Conservation (phyloP, 768 basidiomycete species). For the Boletus eberwhitei region DNA sequence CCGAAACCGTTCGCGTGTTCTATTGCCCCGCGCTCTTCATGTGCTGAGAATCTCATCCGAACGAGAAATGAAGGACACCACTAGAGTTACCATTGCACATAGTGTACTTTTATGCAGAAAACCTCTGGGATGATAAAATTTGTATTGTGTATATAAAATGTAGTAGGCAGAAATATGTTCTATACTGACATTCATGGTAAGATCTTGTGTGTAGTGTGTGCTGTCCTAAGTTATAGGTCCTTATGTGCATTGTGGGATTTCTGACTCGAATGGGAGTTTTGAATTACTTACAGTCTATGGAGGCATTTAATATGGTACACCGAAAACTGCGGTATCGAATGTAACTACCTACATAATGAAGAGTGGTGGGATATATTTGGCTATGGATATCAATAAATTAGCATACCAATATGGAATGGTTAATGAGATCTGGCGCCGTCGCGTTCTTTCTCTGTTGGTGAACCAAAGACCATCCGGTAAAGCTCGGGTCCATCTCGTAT, state of each 20-base stretch:
- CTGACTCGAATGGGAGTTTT: neutral
- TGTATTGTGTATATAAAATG: no score
- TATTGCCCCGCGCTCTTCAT: slow-evolving; percentile 15
- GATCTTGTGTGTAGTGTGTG: no score
- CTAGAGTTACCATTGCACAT: neutral
- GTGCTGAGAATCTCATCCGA: slow-evolving; percentile 15
- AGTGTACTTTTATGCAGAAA: no score
- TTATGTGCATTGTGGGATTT: neutral
- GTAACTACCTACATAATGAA: slow-evolving; percentile 4
- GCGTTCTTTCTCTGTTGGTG: slow-evolving; percentile 10
- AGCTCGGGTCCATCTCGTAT: slow-evolving; percentile 79
- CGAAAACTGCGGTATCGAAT: neutral
- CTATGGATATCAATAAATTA: neutral
- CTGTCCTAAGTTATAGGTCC: no score
- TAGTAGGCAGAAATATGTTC: no score
- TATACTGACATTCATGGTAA: no score
- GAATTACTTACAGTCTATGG: neutral
- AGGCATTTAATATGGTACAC: neutral
- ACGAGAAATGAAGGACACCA: neutral
- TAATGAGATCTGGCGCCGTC: slow-evolving; percentile 3
- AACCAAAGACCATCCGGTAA: slow-evolving; percentile 48
- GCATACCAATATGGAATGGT: neutral
- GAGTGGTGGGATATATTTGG: slow-evolving; percentile 3
- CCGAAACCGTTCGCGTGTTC: slow-evolving; percentile 28
- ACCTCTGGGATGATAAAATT: no score